Conservation (phyloP, 352 stramenopile species). For the Phytophthora ohioensis region DNA sequence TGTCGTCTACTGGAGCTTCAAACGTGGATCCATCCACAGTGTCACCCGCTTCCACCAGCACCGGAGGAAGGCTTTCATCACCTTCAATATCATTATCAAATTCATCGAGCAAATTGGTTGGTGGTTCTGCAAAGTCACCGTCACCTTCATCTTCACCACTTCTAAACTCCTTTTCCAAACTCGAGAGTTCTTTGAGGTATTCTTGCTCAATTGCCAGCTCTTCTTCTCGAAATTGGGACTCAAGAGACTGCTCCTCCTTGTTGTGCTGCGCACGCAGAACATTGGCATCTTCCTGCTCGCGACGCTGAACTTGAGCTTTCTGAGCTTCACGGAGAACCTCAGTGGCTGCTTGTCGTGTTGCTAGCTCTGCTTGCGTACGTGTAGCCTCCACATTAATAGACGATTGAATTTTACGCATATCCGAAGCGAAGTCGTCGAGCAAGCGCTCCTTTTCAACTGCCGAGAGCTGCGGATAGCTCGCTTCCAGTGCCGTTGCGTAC, state of each 20-base stretch:
- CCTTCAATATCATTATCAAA: conserved; percentile 13
- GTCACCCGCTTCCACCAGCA: background rate
- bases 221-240: conserved; percentile 55
- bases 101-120: conserved; percentile 12
- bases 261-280: conserved; percentile 38
- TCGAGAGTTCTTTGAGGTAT: conserved; percentile 58
- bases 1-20: conserved; percentile 22
- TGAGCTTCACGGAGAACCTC: conserved; percentile 43
- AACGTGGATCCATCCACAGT: background rate
- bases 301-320: conserved; percentile 28
- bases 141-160: conserved; percentile 22
- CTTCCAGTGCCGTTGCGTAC: conserved; percentile 52
- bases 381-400: conserved; percentile 57
- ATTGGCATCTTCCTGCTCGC: conserved; percentile 36
- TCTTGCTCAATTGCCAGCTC: conserved; percentile 62
- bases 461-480: conserved; percentile 53
- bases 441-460: conserved; percentile 57
- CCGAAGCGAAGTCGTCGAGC: conserved; percentile 58
- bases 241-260: conserved; percentile 41
- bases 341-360: conserved; percentile 43
- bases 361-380: conserved; percentile 52
- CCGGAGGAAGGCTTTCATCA: conserved; percentile 9
- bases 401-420: conserved; percentile 58
- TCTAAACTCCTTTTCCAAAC: conserved; percentile 63
- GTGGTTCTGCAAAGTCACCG: conserved; percentile 40